Evolutionary conservation across 306 rosid species (phyloP).

Genomic region (Malus orientalis): DNA sequence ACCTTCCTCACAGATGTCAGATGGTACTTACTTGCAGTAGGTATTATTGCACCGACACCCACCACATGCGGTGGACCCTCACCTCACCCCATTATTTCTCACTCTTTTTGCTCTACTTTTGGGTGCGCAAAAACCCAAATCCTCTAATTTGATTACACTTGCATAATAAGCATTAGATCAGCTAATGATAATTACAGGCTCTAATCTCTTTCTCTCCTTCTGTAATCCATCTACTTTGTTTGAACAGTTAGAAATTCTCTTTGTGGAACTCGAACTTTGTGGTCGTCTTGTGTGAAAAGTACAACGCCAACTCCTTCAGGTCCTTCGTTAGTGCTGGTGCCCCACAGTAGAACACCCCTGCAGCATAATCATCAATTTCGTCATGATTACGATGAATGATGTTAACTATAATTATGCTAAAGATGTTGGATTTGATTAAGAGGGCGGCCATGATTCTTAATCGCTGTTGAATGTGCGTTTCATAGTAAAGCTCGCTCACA

Average conservation of each 20-base stretch:
- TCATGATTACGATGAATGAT: background rate
- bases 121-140: background rate
- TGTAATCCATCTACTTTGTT: background rate
- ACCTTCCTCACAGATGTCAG: background rate
- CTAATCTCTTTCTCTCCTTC: background rate
- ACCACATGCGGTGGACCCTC: background rate
- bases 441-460: background rate
- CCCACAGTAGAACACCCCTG: constrained; percentile 57
- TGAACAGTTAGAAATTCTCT: constrained; percentile 31
- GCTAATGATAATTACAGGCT: background rate
- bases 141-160: background rate
- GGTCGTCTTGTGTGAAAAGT: constrained; percentile 44
- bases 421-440: background rate
- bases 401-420: background rate
- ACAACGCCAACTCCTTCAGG: constrained; percentile 29
- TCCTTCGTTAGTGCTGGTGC: constrained; percentile 42
- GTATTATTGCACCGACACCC: background rate
- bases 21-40: background rate
- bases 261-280: constrained; percentile 51
- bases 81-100: background rate
- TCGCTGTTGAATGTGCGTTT: background rate
- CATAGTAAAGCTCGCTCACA: background rate
- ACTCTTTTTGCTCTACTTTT: background rate
- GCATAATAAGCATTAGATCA: background rate
- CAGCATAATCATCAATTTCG: background rate